Evolutionary conservation across 2,329 filamentous ascomycete genomes (phyloP).

Genomic region (Dichotomopilus funicola): DNA sequence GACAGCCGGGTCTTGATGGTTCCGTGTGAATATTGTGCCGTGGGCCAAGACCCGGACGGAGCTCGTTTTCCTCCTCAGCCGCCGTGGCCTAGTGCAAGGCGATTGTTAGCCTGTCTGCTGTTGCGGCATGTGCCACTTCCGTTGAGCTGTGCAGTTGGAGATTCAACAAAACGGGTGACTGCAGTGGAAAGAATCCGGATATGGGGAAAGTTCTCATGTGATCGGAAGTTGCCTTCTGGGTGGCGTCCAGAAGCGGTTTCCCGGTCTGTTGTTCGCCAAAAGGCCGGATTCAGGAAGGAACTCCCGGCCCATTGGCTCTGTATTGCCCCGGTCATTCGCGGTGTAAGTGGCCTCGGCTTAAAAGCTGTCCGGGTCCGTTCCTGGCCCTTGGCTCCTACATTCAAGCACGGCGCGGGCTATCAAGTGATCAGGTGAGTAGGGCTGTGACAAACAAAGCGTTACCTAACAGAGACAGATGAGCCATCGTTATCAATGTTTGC

Average conservation of each 20-base stretch:
- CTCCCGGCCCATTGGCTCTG: background rate
- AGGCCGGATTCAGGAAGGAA: background rate
- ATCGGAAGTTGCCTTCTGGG: no score
- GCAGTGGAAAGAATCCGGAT: no score
- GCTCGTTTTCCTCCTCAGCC: background rate
- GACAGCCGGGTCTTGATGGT: background rate
- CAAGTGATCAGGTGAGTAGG: slow-evolving; percentile 6
- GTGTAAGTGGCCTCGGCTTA: slow-evolving; percentile 12
- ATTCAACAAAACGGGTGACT: no score
- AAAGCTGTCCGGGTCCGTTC: background rate
- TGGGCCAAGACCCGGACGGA: background rate
- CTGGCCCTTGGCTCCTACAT: background rate
- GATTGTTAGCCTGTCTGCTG: no score
- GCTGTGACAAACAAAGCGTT: background rate
- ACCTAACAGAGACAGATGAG: slow-evolving; percentile 2
- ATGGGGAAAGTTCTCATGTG: no score
- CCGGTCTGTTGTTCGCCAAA: background rate
- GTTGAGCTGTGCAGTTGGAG: no score
- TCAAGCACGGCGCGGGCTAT: background rate
- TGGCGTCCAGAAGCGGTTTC: background rate
- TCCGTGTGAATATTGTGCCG: slow-evolving; percentile 1
- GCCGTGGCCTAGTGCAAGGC: no score
- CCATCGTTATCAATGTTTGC: background rate
- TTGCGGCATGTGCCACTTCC: no score
- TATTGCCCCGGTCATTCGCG: slow-evolving; percentile 4